These are phyloP conservation scores for Rhodotorula toruloides DNA, from an alignment of 768 basidiomycete species.

Conservation along the genomic window DNA sequence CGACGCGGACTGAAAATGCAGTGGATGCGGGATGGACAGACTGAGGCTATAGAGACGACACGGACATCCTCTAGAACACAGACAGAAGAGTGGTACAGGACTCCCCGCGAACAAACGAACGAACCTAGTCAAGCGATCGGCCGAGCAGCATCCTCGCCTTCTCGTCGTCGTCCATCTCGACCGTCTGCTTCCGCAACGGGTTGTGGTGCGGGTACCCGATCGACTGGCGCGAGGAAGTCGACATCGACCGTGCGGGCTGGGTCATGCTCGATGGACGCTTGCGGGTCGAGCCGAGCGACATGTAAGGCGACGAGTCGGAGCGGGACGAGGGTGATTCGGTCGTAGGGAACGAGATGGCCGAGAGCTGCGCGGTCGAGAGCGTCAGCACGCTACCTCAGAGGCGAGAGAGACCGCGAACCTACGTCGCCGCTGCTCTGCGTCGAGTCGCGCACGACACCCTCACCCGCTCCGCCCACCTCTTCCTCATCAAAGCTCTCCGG, in stretches of 20 bases:
- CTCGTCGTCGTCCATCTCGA: not conserved
- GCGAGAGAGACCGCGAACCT: not conserved
- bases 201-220: constrained; percentile 2
- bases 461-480: not conserved
- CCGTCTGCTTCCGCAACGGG: not conserved
- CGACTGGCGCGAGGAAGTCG: not conserved
- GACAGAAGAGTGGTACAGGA: no score
- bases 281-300: no score
- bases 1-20: no score
- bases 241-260: no score
- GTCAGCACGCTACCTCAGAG: not conserved
- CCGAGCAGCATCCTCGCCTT: constrained; percentile 1
- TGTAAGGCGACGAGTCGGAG: no score
- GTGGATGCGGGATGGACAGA: no score
- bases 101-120: no score
- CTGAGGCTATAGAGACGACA: no score
- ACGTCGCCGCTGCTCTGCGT: not conserved
- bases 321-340: not conserved
- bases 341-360: not conserved
- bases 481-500: not conserved
- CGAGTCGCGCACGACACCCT: not conserved
- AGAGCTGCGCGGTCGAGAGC: not conserved
- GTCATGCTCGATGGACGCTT: no score
- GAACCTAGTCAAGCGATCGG: not conserved
- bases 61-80: no score